Percentiles rank a stretch among this genome's conserved stretches.
Evolutionary conservation across 371 early-diverging fungal genomes (phyloP).

Genomic region (Mortierella sp.): DNA sequence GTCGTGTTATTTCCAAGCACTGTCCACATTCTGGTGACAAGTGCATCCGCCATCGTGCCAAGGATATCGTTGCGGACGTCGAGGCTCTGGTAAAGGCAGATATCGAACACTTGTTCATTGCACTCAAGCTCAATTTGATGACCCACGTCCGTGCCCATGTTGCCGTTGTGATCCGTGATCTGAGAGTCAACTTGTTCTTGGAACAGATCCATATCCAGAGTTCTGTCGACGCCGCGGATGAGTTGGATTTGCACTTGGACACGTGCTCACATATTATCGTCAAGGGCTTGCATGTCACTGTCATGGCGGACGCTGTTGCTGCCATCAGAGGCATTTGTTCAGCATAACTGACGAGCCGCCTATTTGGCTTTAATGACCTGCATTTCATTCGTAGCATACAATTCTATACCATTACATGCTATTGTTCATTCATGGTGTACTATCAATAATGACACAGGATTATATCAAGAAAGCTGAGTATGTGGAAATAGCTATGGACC

Average conservation of each 20-base stretch:
- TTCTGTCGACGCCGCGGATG: constrained; percentile 8
- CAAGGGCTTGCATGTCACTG: constrained; percentile 22
- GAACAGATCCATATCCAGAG: constrained; percentile 29
- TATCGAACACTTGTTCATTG: constrained; percentile 24
- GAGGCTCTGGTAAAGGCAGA: constrained; percentile 19
- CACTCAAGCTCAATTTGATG: constrained; percentile 24
- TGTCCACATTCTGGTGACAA: constrained; percentile 10
- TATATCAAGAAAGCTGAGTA: too few relatives aligned
- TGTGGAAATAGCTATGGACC: too few relatives aligned
- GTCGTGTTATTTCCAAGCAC: background rate
- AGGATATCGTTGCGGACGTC: constrained; percentile 9
- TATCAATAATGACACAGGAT: too few relatives aligned
- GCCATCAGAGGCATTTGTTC: constrained; percentile 11
- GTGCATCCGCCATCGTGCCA: constrained; percentile 7
- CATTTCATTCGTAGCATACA: too few relatives aligned
- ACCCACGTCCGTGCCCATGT: constrained; percentile 20
- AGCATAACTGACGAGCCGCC: too few relatives aligned
- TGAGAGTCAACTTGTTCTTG: constrained; percentile 27
- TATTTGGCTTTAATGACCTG: too few relatives aligned
- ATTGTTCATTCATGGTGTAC: too few relatives aligned
- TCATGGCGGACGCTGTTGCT: constrained; percentile 3
- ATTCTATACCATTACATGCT: too few relatives aligned
- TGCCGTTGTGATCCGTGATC: constrained; percentile 2
- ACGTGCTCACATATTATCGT: constrained; percentile 24
- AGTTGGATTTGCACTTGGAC: constrained; percentile 12